These are phyloP conservation scores for Plasmodium berghei DNA, from an alignment of 169 alveolate genomes.

Conservation along the genomic window DNA sequence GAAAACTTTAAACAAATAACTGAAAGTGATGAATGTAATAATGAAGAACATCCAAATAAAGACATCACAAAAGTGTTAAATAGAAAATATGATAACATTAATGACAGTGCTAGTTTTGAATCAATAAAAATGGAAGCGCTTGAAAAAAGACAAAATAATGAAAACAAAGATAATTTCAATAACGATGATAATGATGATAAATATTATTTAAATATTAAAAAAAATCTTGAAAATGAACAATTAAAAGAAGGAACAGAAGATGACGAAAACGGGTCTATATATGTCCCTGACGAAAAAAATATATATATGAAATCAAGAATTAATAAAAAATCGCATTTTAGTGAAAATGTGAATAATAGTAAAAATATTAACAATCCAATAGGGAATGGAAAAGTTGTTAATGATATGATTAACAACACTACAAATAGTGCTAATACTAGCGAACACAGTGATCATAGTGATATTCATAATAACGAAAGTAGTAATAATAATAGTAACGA, in stretches of 20 bases:
- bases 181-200: not conserved
- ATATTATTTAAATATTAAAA: slow-evolving; percentile 1
- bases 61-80: not conserved
- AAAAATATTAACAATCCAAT: too few relatives aligned
- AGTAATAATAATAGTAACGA: not conserved
- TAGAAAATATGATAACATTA: not conserved
- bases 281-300: too few relatives aligned
- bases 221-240: not conserved
- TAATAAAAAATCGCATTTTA: too few relatives aligned
- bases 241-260: not conserved
- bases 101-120: slow-evolving; percentile 2
- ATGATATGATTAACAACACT: not conserved
- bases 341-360: too few relatives aligned
- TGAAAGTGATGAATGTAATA: slow-evolving; percentile 20
- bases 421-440: not conserved
- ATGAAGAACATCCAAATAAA: not conserved
- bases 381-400: not conserved
- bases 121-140: slow-evolving; percentile 5
- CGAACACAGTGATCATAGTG: not conserved
- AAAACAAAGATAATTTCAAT: slow-evolving; percentile 5
- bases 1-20: slow-evolving; percentile 10
- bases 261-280: slow-evolving; percentile 5
- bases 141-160: slow-evolving; percentile 26
- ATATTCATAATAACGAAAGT: not conserved
- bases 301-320: too few relatives aligned